These are phyloP conservation scores for Durotheca rogersii DNA, from an alignment of 495 filamentous ascomycete genomes.

Conservation along the genomic window DNA sequence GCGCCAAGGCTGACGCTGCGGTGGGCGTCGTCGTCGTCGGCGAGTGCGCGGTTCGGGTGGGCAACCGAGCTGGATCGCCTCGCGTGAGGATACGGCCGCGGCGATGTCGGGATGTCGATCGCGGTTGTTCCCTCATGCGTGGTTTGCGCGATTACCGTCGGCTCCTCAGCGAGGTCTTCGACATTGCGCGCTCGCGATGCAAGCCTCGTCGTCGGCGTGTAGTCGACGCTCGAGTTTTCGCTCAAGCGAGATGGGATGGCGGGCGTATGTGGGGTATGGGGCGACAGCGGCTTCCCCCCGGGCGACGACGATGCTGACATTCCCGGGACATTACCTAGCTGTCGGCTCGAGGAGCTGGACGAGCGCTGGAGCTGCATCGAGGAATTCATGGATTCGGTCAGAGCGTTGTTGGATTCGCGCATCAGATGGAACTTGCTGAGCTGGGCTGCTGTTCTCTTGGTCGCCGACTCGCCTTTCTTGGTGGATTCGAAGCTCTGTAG, in stretches of 20 bases:
- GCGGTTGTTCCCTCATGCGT: slow-evolving; percentile 60
- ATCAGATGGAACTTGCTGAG: slow-evolving; percentile 78
- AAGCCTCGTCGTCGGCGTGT: slow-evolving; percentile 45
- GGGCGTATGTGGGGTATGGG: slow-evolving; percentile 91
- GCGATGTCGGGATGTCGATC: slow-evolving; percentile 82
- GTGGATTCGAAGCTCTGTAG: slow-evolving; percentile 66
- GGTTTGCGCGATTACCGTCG: slow-evolving; percentile 39
- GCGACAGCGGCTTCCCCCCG: slow-evolving; percentile 80
- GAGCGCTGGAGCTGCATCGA: slow-evolving; percentile 80
- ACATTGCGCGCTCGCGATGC: slow-evolving; percentile 18
- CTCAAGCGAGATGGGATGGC: slow-evolving; percentile 90
- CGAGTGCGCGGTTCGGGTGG: slow-evolving; percentile 60
- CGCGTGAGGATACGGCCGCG: slow-evolving; percentile 60
- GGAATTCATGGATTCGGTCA: slow-evolving; percentile 86
- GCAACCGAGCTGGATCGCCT: slow-evolving; percentile 78
- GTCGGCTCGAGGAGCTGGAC: slow-evolving; percentile 78
- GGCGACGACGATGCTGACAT: slow-evolving; percentile 90
- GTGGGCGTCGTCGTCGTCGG: slow-evolving; percentile 62
- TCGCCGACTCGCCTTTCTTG: slow-evolving; percentile 57
- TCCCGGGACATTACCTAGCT: slow-evolving; percentile 77
- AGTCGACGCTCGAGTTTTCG: slow-evolving; percentile 82
- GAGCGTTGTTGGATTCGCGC: slow-evolving; percentile 78
- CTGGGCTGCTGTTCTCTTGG: slow-evolving; percentile 65
- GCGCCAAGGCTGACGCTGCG: slow-evolving; percentile 76
- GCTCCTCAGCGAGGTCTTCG: slow-evolving; percentile 43